Percentiles rank a stretch among this genome's conserved stretches.
Evolutionary conservation across 495 filamentous ascomycete species (phyloP).

Genomic region (Lasiosphaeria ovina): DNA sequence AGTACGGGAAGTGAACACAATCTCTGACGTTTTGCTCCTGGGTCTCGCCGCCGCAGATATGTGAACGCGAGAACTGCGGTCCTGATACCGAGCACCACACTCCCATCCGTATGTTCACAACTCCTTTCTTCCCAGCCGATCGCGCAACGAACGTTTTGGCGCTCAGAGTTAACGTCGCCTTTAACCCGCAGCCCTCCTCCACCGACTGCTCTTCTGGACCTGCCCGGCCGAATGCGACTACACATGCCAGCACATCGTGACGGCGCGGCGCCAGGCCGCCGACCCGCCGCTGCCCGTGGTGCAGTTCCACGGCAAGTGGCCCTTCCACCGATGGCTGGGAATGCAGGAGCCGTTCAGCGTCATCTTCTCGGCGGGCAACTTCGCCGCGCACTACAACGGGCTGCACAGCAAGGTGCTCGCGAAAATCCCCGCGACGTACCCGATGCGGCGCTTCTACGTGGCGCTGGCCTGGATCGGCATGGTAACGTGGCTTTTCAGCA

Average conservation of each 20-base stretch:
- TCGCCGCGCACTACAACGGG: constrained; percentile 80
- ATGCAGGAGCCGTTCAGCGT: constrained; percentile 94
- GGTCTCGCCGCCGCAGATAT: constrained; percentile 57
- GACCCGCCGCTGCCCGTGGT: constrained; percentile 58
- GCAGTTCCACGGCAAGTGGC: constrained; percentile 99
- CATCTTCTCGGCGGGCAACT: constrained; percentile 88
- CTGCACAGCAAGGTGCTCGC: constrained; percentile 62
- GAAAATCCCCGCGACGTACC: constrained; percentile 67
- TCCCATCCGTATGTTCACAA: constrained; percentile 51
- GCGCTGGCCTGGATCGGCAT: constrained; percentile 78
- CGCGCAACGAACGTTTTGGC: background rate
- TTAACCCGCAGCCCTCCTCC: constrained; percentile 55
- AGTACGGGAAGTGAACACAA: too few relatives aligned
- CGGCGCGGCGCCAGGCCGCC: constrained; percentile 64
- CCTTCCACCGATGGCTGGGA: constrained; percentile 83
- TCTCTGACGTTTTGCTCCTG: background rate
- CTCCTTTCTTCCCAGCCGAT: constrained; percentile 6
- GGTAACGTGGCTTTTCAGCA: constrained; percentile 80
- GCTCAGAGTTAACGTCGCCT: background rate
- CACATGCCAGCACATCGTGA: constrained; percentile 94
- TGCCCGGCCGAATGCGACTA: constrained; percentile 97
- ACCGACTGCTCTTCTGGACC: constrained; percentile 69
- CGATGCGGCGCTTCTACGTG: constrained; percentile 77
- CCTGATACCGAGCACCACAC: constrained; percentile 38
- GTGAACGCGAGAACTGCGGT: constrained; percentile 75